phyloP scores from a whole-genome alignment of 345 rosid genomes.

The Eucalyptus tenuipes region DNA sequence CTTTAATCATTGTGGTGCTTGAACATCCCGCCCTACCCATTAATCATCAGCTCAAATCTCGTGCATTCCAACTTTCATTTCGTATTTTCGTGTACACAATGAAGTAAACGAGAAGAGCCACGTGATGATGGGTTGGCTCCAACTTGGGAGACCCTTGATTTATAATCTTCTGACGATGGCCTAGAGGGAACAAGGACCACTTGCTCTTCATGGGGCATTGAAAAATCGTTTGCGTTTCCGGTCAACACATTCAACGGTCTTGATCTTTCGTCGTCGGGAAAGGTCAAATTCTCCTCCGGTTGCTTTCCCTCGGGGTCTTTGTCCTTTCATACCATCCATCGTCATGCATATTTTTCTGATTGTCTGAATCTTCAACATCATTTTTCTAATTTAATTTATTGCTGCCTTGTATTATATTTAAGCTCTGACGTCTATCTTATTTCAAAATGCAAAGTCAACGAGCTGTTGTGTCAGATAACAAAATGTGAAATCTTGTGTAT shows the following conservation, averaged over 20 bases:
- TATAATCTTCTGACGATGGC: not conserved
- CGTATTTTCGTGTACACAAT: not conserved
- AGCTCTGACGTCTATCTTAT: not conserved
- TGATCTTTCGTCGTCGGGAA: not conserved
- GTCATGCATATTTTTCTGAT: not conserved
- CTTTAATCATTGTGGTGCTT: not conserved
- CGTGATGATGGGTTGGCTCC: not conserved
- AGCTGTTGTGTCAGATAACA: not conserved
- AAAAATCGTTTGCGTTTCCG: not conserved
- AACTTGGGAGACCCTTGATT: not conserved
- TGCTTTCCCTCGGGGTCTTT: not conserved
- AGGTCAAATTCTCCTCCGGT: not conserved
- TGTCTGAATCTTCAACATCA: not conserved
- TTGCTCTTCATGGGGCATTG: not conserved
- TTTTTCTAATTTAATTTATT: not conserved
- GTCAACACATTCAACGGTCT: not conserved
- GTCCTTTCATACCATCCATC: not conserved
- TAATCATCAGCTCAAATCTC: not conserved
- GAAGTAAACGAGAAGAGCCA: not conserved
- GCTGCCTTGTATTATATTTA: not conserved
- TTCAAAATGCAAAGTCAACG: not conserved
- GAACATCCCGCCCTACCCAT: not conserved
- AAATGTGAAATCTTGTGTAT: not conserved
- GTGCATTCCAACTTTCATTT: not conserved
- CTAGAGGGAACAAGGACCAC: not conserved